Percentiles rank a stretch among this genome's conserved stretches.
phyloP scores from a whole-genome alignment of 306 rosid genomes.

The Glycyrrhiza uralensis region DNA sequence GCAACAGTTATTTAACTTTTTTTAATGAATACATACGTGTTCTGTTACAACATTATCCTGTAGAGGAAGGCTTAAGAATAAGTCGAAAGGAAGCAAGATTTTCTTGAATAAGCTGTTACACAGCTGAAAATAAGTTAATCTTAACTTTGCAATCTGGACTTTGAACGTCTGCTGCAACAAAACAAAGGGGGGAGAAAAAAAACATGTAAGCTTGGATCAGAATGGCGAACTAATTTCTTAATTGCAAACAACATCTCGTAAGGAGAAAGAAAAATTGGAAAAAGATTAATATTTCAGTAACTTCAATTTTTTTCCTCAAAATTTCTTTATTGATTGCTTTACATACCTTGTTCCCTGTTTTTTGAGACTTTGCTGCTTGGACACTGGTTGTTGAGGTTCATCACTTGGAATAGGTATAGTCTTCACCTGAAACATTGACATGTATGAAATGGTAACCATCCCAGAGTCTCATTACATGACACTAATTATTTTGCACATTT shows the following conservation, averaged over 20 bases:
- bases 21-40: background rate
- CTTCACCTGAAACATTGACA: conserved; percentile 51
- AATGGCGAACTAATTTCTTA: background rate
- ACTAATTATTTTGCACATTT: background rate
- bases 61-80: conserved; percentile 10
- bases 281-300: background rate
- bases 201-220: conserved; percentile 16
- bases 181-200: background rate
- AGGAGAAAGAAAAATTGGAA: background rate
- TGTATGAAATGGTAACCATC: conserved; percentile 8
- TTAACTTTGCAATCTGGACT: conserved; percentile 59
- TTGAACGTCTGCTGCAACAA: conserved; percentile 48
- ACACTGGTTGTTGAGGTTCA: conserved; percentile 35
- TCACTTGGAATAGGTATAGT: conserved; percentile 49
- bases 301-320: background rate
- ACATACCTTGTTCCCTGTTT: conserved; percentile 48
- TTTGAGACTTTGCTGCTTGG: conserved; percentile 33
- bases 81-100: conserved; percentile 23
- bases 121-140: background rate
- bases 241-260: background rate
- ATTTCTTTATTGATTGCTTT: background rate
- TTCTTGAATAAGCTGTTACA: background rate
- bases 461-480: background rate
- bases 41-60: background rate
- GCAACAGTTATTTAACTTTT: background rate